Percentiles rank a stretch among this genome's conserved stretches.
phyloP scores from a whole-genome alignment of 768 basidiomycete genomes.

The Mycena latifolia region DNA sequence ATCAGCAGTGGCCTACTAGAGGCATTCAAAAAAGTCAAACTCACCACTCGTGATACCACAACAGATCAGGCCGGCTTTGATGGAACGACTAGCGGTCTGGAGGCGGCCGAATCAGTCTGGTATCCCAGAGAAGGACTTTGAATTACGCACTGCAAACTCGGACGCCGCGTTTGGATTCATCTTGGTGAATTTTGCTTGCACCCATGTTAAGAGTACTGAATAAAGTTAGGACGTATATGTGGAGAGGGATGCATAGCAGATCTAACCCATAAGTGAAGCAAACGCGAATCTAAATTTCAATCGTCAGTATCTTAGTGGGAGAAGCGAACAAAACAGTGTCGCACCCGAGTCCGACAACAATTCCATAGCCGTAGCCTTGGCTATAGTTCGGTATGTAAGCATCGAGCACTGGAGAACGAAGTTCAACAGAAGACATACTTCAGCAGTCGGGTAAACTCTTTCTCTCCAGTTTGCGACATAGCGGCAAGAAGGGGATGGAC shows the following conservation, averaged over 20 bases:
- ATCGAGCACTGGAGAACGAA: not conserved
- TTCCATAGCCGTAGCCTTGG: slow-evolving; percentile 2
- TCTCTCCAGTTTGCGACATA: not conserved
- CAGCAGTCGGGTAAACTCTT: not conserved
- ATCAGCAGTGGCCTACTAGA: not conserved
- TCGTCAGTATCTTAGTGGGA: not conserved
- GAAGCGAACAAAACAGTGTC: not conserved
- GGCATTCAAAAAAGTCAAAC: not conserved
- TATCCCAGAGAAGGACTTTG: not conserved
- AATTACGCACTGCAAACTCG: not conserved
- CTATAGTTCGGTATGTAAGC: not conserved
- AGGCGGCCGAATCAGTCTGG: not conserved
- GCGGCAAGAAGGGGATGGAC: not conserved
- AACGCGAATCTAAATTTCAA: not conserved
- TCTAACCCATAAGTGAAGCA: not conserved
- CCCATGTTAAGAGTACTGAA: not conserved
- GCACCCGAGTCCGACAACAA: not conserved
- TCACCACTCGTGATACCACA: not conserved
- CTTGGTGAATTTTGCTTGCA: slow-evolving; percentile 2
- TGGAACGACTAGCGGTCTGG: not conserved
- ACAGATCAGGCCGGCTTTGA: not conserved
- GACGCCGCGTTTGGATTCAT: not conserved
- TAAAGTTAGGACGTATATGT: too few relatives aligned
- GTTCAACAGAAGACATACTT: not conserved
- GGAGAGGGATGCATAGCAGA: not conserved